These are phyloP conservation scores for Penicillium bovifimosum DNA, from an alignment of 495 filamentous ascomycete species.

Conservation along the genomic window DNA sequence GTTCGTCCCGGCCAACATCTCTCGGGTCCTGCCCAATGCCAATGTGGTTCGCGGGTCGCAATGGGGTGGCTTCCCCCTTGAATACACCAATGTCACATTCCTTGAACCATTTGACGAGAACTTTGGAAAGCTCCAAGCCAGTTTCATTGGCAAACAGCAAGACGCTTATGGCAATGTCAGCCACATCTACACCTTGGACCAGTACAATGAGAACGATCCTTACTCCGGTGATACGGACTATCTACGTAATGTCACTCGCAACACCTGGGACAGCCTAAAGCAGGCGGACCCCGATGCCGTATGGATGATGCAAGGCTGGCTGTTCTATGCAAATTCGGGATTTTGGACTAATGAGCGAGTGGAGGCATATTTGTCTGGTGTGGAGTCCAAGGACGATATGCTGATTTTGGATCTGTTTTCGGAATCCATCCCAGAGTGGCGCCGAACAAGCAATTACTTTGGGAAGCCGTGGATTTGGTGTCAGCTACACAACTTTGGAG, in stretches of 20 bases:
- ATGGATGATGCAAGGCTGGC: constrained; percentile 55
- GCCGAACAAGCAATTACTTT: constrained; percentile 45
- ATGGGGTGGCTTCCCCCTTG: constrained; percentile 38
- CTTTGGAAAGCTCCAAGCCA: constrained; percentile 40
- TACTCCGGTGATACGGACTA: constrained; percentile 43
- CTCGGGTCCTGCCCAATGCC: constrained; percentile 37
- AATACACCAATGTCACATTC: constrained; percentile 47
- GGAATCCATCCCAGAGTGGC: constrained; percentile 47
- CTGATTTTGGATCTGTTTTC: constrained; percentile 49
- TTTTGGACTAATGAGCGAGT: constrained; percentile 50
- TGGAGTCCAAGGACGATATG: constrained; percentile 42
- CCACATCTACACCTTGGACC: constrained; percentile 48
- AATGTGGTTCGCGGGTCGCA: constrained; percentile 41
- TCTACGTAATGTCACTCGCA: constrained; percentile 41
- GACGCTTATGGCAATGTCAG: constrained; percentile 46
- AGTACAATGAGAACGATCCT: constrained; percentile 51
- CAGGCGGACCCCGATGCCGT: constrained; percentile 43
- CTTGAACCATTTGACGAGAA: constrained; percentile 45
- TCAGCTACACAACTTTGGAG: constrained; percentile 46
- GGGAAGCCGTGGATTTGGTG: constrained; percentile 53
- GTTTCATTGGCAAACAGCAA: constrained; percentile 45
- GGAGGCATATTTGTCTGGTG: constrained; percentile 46
- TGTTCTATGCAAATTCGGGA: constrained; percentile 38
- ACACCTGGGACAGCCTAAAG: constrained; percentile 43
- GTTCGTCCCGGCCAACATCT: constrained; percentile 40